phyloP scores from a whole-genome alignment of 1,284 basidiomycete species.

The Heterobasidion parviporum region DNA sequence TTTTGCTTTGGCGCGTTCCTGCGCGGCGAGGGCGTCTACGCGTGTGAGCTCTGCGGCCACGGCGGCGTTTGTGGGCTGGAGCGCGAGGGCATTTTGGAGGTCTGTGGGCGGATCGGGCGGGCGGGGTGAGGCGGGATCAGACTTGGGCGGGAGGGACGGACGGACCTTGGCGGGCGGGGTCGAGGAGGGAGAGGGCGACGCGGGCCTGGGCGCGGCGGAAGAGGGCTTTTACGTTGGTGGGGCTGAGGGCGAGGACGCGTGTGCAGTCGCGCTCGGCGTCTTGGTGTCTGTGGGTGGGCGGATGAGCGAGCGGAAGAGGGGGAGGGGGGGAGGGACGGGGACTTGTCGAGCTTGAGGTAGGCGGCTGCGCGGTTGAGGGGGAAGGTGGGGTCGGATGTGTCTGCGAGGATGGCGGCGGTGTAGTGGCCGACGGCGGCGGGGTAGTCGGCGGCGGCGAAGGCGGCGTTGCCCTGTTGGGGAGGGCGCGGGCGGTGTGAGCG shows the following conservation, averaged over 20 bases:
- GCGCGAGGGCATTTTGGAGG: constrained; percentile 40
- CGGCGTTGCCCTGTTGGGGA: constrained; percentile 41
- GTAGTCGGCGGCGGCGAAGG: constrained; percentile 48
- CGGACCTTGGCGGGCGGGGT: constrained; percentile 52
- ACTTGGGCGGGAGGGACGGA: constrained; percentile 1
- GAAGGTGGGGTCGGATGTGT: constrained; percentile 56
- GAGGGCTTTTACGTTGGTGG: constrained; percentile 61
- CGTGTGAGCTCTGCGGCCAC: constrained; percentile 47
- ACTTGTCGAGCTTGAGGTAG: constrained; percentile 83
- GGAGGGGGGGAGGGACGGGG: neutral
- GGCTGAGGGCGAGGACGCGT: constrained; percentile 38
- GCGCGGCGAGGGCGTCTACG: constrained; percentile 27
- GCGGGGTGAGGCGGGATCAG: neutral
- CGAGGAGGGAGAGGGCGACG: constrained; percentile 37
- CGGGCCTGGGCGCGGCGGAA: constrained; percentile 69
- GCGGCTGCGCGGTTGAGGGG: constrained; percentile 76
- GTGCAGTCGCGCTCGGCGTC: constrained; percentile 73
- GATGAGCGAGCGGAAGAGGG: constrained; percentile 1
- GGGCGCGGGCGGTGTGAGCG: neutral
- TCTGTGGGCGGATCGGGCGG: constrained; percentile 31
- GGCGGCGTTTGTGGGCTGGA: constrained; percentile 53
- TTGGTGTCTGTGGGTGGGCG: constrained; percentile 38
- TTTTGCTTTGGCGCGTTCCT: constrained; percentile 23
- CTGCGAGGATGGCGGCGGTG: constrained; percentile 59
- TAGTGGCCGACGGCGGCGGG: constrained; percentile 59